Conservation (phyloP, 2,329 filamentous ascomycete genomes). For the Purpureocillium lavendulum region DNA sequence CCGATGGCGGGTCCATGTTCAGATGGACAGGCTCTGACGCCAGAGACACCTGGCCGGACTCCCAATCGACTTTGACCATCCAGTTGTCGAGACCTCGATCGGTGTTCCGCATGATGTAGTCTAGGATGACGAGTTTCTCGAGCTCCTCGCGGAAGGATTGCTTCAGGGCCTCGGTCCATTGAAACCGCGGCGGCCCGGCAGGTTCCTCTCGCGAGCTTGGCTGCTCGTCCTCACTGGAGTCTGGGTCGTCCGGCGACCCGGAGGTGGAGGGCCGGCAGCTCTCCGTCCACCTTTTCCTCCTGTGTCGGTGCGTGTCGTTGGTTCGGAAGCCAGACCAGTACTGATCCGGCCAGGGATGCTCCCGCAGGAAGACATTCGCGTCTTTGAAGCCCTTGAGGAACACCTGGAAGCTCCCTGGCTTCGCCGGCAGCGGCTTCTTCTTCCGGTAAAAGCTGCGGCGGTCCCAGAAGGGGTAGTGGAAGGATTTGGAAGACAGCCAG, state of each 20-base stretch:
- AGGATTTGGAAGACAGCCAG: slow-evolving; percentile 88
- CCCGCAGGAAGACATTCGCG: slow-evolving; percentile 87
- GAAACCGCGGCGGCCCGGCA: slow-evolving; percentile 50
- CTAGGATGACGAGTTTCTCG: slow-evolving; percentile 92
- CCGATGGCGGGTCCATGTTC: slow-evolving; percentile 45
- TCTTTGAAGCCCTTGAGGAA: slow-evolving; percentile 97
- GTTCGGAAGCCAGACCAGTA: slow-evolving; percentile 62
- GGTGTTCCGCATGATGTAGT: slow-evolving; percentile 99
- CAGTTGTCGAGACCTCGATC: slow-evolving; percentile 95
- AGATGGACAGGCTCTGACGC: slow-evolving; percentile 70
- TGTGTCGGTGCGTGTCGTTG: slow-evolving; percentile 57
- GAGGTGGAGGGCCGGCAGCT: slow-evolving; percentile 60
- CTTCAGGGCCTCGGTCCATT: slow-evolving; percentile 83
- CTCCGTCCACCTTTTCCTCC: slow-evolving; percentile 69
- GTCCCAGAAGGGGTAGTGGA: slow-evolving; percentile 98
- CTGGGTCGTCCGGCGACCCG: slow-evolving; percentile 48
- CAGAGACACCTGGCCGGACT: slow-evolving; percentile 74
- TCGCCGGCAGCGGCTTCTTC: slow-evolving; percentile 77
- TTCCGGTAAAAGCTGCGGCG: slow-evolving; percentile 80
- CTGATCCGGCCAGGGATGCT: slow-evolving; percentile 96
- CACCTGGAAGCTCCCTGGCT: slow-evolving; percentile 93
- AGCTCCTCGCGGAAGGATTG: slow-evolving; percentile 91
- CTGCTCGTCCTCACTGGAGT: slow-evolving; percentile 54
- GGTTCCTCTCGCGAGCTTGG: slow-evolving; percentile 36
- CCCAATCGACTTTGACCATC: slow-evolving; percentile 97